Percentiles rank a stretch among this genome's conserved stretches.
phyloP scores from a whole-genome alignment of 148 eudicot species.

The Heliamphora exappendiculata region DNA sequence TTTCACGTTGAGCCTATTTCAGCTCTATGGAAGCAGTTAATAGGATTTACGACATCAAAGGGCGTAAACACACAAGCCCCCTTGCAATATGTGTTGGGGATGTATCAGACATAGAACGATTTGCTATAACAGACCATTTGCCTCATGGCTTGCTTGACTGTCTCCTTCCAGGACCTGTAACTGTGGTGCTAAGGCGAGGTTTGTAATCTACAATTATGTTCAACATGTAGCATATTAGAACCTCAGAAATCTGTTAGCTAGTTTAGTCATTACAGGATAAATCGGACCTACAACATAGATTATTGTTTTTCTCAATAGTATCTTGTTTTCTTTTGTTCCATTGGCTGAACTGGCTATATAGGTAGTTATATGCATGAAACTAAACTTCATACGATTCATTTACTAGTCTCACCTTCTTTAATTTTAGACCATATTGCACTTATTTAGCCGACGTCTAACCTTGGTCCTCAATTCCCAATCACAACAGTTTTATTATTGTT shows the following conservation, averaged over 20 bases:
- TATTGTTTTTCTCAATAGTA: neutral
- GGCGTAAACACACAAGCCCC: constrained; percentile 77
- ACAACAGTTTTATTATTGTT: neutral
- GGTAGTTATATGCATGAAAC: neutral
- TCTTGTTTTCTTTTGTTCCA: neutral
- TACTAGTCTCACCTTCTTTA: neutral
- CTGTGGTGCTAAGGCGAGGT: constrained; percentile 84
- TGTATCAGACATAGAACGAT: constrained; percentile 55
- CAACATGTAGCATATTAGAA: neutral
- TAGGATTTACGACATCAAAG: constrained; percentile 86
- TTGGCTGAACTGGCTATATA: neutral
- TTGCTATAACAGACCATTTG: constrained; percentile 68
- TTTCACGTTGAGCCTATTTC: constrained; percentile 26
- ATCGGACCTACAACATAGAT: neutral
- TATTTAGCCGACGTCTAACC: neutral
- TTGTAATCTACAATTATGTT: constrained; percentile 9
- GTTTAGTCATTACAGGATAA: neutral
- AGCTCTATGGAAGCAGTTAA: constrained; percentile 80
- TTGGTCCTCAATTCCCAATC: neutral
- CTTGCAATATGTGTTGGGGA: constrained; percentile 96
- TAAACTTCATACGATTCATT: neutral
- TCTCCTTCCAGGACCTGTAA: constrained; percentile 96
- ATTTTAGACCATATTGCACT: neutral
- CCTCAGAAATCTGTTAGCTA: neutral
- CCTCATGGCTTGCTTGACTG: constrained; percentile 63